These are phyloP conservation scores for Mycosphaerella sp. DNA, from an alignment of 2,329 filamentous ascomycete species.

Conservation along the genomic window DNA sequence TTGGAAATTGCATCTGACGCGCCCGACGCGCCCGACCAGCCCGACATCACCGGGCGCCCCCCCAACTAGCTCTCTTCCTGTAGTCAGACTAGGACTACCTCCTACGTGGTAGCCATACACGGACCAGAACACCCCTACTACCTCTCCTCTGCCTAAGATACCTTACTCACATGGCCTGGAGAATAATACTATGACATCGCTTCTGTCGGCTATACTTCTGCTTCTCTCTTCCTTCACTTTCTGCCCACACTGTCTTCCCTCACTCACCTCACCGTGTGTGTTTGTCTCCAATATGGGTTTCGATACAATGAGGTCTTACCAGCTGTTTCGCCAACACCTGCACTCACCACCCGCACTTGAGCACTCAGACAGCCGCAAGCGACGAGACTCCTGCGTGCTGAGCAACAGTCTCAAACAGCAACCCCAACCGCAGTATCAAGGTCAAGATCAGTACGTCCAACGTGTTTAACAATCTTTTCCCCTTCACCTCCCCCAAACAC, in stretches of 20 bases:
- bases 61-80: background rate
- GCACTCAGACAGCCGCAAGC: conserved; percentile 13
- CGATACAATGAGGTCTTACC: conserved; percentile 22
- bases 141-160: conserved; percentile 13
- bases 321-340: conserved; percentile 13
- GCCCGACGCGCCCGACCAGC: conserved; percentile 1
- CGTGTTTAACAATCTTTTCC: background rate
- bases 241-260: background rate
- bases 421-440: too few species aligned
- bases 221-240: background rate
- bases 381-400: conserved; percentile 21
- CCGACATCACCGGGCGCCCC: background rate
- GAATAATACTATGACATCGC: background rate
- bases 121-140: conserved; percentile 6
- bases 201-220: background rate
- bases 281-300: conserved; percentile 17
- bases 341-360: conserved; percentile 7
- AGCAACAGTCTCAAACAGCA: conserved; percentile 8
- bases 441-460: background rate
- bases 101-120: background rate
- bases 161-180: conserved; percentile 4
- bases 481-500: background rate
- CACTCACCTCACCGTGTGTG: too few species aligned
- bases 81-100: background rate
- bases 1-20: background rate